These are phyloP conservation scores for Silene coronaria DNA, from an alignment of 179 eudicot species.

Conservation along the genomic window DNA sequence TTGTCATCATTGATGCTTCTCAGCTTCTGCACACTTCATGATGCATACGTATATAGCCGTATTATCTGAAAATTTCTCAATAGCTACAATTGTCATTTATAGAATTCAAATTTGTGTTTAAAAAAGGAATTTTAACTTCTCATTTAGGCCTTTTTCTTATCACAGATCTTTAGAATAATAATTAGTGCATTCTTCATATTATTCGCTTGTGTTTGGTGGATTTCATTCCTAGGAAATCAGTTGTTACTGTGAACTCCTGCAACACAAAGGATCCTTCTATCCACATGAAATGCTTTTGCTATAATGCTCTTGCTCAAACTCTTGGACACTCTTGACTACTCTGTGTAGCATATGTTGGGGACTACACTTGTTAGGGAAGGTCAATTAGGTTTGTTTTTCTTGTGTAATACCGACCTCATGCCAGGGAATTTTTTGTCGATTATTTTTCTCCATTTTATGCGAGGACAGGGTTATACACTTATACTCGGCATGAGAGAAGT, in stretches of 20 bases:
- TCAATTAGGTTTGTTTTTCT: background rate
- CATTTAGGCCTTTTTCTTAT: background rate
- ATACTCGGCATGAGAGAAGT: background rate
- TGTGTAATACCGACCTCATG: background rate
- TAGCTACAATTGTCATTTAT: background rate
- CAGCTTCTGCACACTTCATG: background rate
- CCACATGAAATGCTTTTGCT: background rate
- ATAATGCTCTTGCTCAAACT: background rate
- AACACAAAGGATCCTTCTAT: background rate
- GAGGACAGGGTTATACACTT: background rate
- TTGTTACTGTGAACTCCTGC: background rate
- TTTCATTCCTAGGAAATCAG: background rate
- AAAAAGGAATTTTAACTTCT: background rate
- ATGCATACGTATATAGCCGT: too few species aligned
- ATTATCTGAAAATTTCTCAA: too few species aligned
- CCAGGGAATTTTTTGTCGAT: background rate
- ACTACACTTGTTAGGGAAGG: background rate
- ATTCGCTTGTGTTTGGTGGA: background rate
- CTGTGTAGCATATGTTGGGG: background rate
- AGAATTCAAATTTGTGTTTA: background rate
- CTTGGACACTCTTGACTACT: background rate
- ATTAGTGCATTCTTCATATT: background rate
- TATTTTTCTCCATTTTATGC: background rate
- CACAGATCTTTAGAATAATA: too few species aligned
- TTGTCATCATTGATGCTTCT: background rate